Base-by-base conservation (phyloP, 1,284 basidiomycete species). In the Agroathelia rolfsii region DNA sequence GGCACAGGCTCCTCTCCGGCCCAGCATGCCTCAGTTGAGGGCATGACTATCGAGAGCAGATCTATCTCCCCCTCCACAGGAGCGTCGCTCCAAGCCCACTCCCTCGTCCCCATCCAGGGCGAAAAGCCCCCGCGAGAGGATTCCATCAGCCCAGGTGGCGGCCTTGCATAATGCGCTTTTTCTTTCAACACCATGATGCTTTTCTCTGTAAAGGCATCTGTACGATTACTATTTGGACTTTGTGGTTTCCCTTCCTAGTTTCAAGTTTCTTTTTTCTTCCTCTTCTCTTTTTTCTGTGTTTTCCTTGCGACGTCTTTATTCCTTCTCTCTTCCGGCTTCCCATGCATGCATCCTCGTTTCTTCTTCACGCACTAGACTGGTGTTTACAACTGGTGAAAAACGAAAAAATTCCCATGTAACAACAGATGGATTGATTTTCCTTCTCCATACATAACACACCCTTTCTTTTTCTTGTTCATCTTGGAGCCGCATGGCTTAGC, bases 21-120 rank as follows among this genome's bases (percentile, higher is more conserved):
- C 31, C 55, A 62, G 48, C 56, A 28, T 4, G 41, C 29, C 16
- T 54, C 41, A 46, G 46, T 56, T 12, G 50, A 56, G 37, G 49
- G 62, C 41, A n/a, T n/a, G n/a, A n/a, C n/a, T n/a, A 51, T 61
- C 36, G 70, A 76, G 44, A 55, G 52, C 35, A 64, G 73, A 38
- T 70, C 74, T n/a, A 45, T 76, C 41, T 77, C 78, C 7, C 76
- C 76, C 28, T 72, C 75, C 12, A 72, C 72, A 4, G 76, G 78
- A 42, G 57, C 59, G 21, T 55, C 61, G 41, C 49, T 55, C 9
- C 30, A 11, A 13, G 39, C 51, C 17, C 70, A 72, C 48, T 65
- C 68, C 28, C 63, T 72, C 32, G 50, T 66, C 22, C 61, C 68
- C 23, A 61, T 69, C 36, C 62, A 67, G 44, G 63, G 67, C 27